Percentiles rank a stretch among this genome's conserved stretches.
phyloP scores from a whole-genome alignment of 2,329 filamentous ascomycete genomes.

The Colletotrichum lindemuthianum region DNA sequence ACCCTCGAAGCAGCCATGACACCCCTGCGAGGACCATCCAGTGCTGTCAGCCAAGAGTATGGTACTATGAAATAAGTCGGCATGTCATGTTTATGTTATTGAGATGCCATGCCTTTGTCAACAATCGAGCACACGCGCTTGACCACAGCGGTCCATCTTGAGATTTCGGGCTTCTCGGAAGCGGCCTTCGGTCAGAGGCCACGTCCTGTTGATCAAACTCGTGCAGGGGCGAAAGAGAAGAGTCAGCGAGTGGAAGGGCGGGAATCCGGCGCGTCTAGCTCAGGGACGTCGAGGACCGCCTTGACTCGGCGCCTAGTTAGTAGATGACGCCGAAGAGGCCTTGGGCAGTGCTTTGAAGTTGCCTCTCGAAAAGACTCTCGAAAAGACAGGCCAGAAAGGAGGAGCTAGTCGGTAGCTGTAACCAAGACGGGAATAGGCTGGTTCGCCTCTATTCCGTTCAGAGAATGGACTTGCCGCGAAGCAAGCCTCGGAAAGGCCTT shows the following conservation, averaged over 20 bases:
- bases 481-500: conserved; percentile 19
- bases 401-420: neutral
- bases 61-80: too few species aligned
- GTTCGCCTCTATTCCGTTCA: conserved; percentile 13
- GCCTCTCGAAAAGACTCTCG: conserved; percentile 5
- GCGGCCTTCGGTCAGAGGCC: neutral
- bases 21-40: conserved; percentile 18
- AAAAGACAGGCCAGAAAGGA: neutral
- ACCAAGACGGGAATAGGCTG: conserved; percentile 7
- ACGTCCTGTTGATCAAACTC: neutral
- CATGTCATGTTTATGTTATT: too few species aligned
- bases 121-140: neutral
- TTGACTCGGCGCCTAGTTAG: conserved; percentile 19
- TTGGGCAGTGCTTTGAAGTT: conserved; percentile 8
- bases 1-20: conserved; percentile 14
- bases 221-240: neutral
- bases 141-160: neutral
- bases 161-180: neutral
- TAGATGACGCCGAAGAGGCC: neutral
- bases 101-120: neutral
- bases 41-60: too few species aligned
- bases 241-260: neutral
- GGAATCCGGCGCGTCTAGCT: conserved; percentile 11
- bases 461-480: conserved; percentile 19
- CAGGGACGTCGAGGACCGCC: conserved; percentile 24